Percentiles rank a stretch among this genome's conserved stretches.
Conservation (phyloP, 257 asterid genomes). For the Solanum tarapatanum region DNA sequence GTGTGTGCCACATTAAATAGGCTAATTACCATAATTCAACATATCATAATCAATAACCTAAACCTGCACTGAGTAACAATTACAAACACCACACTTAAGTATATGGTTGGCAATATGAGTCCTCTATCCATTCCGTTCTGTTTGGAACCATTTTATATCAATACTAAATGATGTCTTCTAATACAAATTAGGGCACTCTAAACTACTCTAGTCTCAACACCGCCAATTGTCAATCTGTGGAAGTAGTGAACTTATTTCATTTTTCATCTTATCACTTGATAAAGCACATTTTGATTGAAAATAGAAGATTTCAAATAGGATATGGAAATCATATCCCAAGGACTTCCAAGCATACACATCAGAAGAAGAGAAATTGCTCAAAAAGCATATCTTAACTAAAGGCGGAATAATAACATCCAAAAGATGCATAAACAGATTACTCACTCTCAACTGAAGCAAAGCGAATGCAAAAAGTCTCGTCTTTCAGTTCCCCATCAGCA, state of each 20-base stretch:
- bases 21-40: neutral
- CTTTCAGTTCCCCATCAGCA: constrained; percentile 81
- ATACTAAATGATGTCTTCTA: neutral
- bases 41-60: neutral
- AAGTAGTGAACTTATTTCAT: neutral
- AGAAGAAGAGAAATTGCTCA: neutral
- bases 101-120: neutral
- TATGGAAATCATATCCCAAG: neutral
- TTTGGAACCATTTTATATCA: neutral
- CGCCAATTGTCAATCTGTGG: neutral
- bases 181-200: neutral
- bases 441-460: constrained; percentile 70
- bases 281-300: neutral
- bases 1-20: neutral
- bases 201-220: neutral
- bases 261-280: neutral
- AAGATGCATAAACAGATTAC: constrained; percentile 10
- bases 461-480: constrained; percentile 68
- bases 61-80: neutral
- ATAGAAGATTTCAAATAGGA: neutral
- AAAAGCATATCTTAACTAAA: neutral
- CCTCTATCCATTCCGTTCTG: neutral
- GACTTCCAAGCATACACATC: neutral
- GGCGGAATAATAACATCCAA: neutral
- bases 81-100: neutral